Conservation (phyloP, 257 asterid species). For the Nicotiana benthamiana region DNA sequence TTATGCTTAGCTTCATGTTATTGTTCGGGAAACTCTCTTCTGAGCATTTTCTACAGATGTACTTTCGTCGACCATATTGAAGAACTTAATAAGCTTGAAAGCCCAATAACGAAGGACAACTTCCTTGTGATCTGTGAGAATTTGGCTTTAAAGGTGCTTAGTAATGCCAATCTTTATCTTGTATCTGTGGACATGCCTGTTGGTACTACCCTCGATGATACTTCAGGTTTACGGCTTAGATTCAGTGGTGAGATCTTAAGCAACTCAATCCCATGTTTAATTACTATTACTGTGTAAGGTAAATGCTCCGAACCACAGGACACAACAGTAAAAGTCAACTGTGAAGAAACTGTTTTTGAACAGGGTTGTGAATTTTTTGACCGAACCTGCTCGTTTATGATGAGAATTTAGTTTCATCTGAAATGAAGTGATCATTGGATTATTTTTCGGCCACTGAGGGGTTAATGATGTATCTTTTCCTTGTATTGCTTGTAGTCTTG, state of each 20-base stretch:
- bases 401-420: not conserved
- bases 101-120: slow-evolving; percentile 46
- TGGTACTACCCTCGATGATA: slow-evolving; percentile 67
- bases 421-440: not conserved
- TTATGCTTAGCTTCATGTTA: not conserved
- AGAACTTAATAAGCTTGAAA: slow-evolving; percentile 38
- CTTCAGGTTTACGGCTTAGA: slow-evolving; percentile 70
- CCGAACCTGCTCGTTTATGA: slow-evolving; percentile 38
- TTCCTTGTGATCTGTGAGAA: slow-evolving; percentile 68
- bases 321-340: slow-evolving; percentile 60
- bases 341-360: slow-evolving; percentile 94
- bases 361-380: slow-evolving; percentile 71
- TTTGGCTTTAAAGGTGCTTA: slow-evolving; percentile 75
- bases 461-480: not conserved
- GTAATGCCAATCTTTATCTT: slow-evolving; percentile 67
- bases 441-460: not conserved
- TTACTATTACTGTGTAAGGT: slow-evolving; percentile 71
- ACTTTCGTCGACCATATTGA: slow-evolving; percentile 62
- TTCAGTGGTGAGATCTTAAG: slow-evolving; percentile 82
- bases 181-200: slow-evolving; percentile 92
- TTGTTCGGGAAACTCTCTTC: not conserved
- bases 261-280: slow-evolving; percentile 63
- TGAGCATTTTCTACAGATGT: slow-evolving; percentile 47
- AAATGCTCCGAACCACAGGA: slow-evolving; percentile 66
- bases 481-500: not conserved